These are phyloP conservation scores for Saccharomycopsis vini DNA, from an alignment of 805 yeast species.

Conservation along the genomic window DNA sequence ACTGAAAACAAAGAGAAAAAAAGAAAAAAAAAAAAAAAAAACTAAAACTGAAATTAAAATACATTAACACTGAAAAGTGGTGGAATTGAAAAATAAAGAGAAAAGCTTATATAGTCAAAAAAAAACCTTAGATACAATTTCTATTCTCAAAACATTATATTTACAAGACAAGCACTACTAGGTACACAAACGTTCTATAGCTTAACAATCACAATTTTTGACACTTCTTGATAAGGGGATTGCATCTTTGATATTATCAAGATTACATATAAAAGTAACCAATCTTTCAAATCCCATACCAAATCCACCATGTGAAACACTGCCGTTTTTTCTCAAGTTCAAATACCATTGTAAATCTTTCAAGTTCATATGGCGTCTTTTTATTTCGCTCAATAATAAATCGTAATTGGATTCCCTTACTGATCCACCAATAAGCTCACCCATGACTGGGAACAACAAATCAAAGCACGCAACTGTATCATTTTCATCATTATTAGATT, in stretches of 20 bases:
- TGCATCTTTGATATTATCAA: constrained; percentile 78
- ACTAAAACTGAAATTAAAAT: too few relatives aligned
- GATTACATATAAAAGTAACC: constrained; percentile 59
- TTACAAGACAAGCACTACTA: too few relatives aligned
- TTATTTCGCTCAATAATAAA: constrained; percentile 41
- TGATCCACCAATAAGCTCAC: constrained; percentile 93
- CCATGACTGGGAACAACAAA: constrained; percentile 79
- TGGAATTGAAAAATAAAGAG: too few relatives aligned
- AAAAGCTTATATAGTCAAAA: background rate
- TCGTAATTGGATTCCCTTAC: constrained; percentile 67
- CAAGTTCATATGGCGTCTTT: constrained; percentile 44
- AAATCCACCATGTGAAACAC: constrained; percentile 93
- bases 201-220: constrained; percentile 38
- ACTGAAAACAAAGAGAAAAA: too few relatives aligned
- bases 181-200: too few relatives aligned
- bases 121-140: background rate
- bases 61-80: too few relatives aligned
- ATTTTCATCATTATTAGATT: constrained; percentile 31
- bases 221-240: constrained; percentile 80
- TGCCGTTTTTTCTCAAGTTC: constrained; percentile 63
- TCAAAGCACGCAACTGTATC: constrained; percentile 86
- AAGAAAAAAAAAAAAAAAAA: too few relatives aligned
- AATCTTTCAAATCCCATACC: constrained; percentile 93
- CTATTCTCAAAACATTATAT: background rate
- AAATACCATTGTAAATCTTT: constrained; percentile 73